Conservation (phyloP, 2,329 filamentous ascomycete species). For the Ceratocystis lukuohia region DNA sequence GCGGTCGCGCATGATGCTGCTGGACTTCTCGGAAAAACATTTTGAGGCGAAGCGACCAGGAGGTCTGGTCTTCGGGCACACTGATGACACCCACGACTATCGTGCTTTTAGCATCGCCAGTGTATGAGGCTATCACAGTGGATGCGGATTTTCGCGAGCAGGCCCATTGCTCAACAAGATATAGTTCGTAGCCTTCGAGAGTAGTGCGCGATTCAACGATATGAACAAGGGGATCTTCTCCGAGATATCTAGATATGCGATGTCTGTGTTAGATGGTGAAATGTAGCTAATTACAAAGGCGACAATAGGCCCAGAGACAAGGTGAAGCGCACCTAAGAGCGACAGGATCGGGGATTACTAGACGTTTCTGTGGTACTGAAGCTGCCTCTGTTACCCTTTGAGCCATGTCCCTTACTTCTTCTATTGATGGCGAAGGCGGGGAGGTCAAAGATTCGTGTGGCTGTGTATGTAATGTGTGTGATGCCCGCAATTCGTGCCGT, state of each 20-base stretch:
- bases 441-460: constrained; percentile 13
- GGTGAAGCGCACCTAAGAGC: constrained; percentile 37
- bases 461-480: constrained; percentile 6
- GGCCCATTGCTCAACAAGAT: constrained; percentile 94
- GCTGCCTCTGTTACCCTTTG: constrained; percentile 19
- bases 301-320: neutral
- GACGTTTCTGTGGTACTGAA: constrained; percentile 13
- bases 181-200: constrained; percentile 77
- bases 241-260: constrained; percentile 48
- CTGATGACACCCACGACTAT: constrained; percentile 70
- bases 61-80: constrained; percentile 63
- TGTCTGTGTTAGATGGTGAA: neutral
- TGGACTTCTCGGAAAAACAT: constrained; percentile 78
- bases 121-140: constrained; percentile 84
- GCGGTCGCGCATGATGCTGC: constrained; percentile 71
- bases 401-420: constrained; percentile 40
- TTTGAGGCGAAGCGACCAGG: constrained; percentile 66
- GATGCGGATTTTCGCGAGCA: constrained; percentile 84
- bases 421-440: constrained; percentile 6
- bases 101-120: constrained; percentile 65
- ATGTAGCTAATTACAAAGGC: neutral
- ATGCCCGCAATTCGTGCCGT: neutral
- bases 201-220: constrained; percentile 58
- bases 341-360: constrained; percentile 44
- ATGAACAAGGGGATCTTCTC: constrained; percentile 65